Evolutionary conservation across 2,329 filamentous ascomycete species (phyloP), one percentile per base, ranked within the genome.

Genomic region (Botrytis galanthina): DNA sequence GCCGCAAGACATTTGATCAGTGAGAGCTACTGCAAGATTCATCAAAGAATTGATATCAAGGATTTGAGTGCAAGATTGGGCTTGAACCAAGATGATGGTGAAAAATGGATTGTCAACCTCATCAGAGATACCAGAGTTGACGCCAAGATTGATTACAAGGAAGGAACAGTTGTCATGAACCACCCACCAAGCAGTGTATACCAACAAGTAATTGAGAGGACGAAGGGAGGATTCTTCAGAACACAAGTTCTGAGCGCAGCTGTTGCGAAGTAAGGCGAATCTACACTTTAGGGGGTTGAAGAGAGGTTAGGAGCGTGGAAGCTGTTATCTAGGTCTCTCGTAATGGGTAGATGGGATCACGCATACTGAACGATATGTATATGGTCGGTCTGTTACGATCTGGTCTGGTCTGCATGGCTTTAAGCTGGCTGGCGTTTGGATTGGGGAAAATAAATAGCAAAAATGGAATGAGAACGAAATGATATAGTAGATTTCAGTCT

Each of bases 101-200:
- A 99, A 90, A 99, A 99, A 88, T 99, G 96, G 96, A 99, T 99
- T 81, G 96, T 99, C 80, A 99, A 99, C 87, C 89, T 99, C 77
- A 99, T 99, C 85, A 92, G 96, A 77, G 96, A 99, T 85, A 99
- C 96, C 37, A 90, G 95, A 76, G 93, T 99, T 76, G 96, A 99
- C 82, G 96, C 96, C 81, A 99, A 99, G 90, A 98, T 98, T 82
- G 96, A 99, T 86, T 98, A 97, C 86, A 94, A 98, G 87, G 93
- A 97, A 85, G 96, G 96, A 81, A 98, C 96, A 72, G 96, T 99
- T 71, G 91, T 98, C 79, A 99, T 99, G 95, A 98, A 99, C 87
- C 96, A 99, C 86, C 96, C 95, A 70, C 95, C 96, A 76, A 96
- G 97, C 86, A 97, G 94, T 77, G 95, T 99, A 78, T 98, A 99